Base-by-base conservation (phyloP, 2,329 filamentous ascomycete species). In the Cladosporium halotolerans region DNA sequence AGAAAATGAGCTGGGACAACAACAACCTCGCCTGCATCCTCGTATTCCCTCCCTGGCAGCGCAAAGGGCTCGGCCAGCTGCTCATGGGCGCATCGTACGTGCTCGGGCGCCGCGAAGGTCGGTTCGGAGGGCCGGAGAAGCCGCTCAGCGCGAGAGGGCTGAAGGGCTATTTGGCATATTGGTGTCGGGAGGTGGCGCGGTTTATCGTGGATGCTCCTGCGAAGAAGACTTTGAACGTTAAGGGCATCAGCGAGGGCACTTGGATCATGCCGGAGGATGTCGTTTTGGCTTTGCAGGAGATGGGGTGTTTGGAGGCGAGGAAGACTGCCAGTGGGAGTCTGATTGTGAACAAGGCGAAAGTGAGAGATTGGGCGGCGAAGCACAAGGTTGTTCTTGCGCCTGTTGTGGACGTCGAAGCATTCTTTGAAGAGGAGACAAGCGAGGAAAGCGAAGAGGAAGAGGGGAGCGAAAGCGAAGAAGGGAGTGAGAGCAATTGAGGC, bases 1-100 rank as follows among this genome's bases (percentile, higher is more conserved):
- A 99, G 71, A 97, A 97, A 70, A 87, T 96, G 77, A 96, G 89
- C 3, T 99, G 93, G 92, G 93, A 99, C 65, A 91, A 92, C 65
- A 97, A 99, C 71, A 99, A 97, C 61, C 79, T 99, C 4, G 93
- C 93, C 1, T 99, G 93, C 68, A 99, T 99, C 62, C 78, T 97
- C 6, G 81, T 97, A 13, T 97, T 97, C 65, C 93, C 93, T 1
- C 93, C 93, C 0, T 97, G 92, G 83, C 92, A 97, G 71, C 85
- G 87, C 58, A 90, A 89, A 60, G 90, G 92, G 1, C 79, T 97
- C 0, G 93, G 93, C 0, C 84, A 89, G 48, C 74, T 97, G 47
- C 78, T 99, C 32, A 97, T 99, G 83, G 90, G 89, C 4, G 83
- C 93, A 2, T 95, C 88, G 36, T 99, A 99, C 70, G 91, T 93